These are phyloP conservation scores for Fusarium virguliforme DNA, from an alignment of 2,329 filamentous ascomycete species.

Conservation along the genomic window DNA sequence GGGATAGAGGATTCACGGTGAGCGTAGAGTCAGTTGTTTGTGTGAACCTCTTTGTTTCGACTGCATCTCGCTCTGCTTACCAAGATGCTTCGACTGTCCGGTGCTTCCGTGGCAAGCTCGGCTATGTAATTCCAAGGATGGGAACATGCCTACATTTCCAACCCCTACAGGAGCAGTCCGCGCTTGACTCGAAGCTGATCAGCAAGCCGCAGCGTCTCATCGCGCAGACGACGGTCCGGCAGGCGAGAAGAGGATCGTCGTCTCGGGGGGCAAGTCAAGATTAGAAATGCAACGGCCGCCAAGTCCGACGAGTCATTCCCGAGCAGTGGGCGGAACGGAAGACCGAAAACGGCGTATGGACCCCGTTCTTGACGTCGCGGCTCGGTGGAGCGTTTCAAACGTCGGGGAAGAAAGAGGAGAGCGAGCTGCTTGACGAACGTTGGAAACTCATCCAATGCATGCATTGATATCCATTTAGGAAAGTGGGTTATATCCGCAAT, in stretches of 20 bases:
- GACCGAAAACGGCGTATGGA: constrained; percentile 15
- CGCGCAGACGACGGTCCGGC: constrained; percentile 5
- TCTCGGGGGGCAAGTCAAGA: constrained; percentile 21
- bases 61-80: constrained; percentile 1
- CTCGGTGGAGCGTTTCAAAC: constrained; percentile 44
- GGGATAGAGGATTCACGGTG: constrained; percentile 15
- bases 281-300: constrained; percentile 29
- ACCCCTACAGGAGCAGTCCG: constrained; percentile 1
- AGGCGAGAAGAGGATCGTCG: constrained; percentile 3
- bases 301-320: not conserved
- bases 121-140: constrained; percentile 3
- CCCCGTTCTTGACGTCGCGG: constrained; percentile 29
- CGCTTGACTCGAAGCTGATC: constrained; percentile 9
- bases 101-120: constrained; percentile 7
- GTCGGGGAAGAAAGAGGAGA: constrained; percentile 28
- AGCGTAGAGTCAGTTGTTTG: not conserved
- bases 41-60: not conserved
- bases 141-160: not conserved
- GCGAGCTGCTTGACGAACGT: not conserved
- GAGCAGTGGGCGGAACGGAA: not conserved
- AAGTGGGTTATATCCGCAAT: constrained; percentile 24
- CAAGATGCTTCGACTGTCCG: not conserved
- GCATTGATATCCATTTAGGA: constrained; percentile 18
- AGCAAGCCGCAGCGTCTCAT: constrained; percentile 29
- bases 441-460: constrained; percentile 14